These are phyloP conservation scores for Colletotrichum eremochloae DNA, from an alignment of 2,329 filamentous ascomycete species.

Conservation along the genomic window DNA sequence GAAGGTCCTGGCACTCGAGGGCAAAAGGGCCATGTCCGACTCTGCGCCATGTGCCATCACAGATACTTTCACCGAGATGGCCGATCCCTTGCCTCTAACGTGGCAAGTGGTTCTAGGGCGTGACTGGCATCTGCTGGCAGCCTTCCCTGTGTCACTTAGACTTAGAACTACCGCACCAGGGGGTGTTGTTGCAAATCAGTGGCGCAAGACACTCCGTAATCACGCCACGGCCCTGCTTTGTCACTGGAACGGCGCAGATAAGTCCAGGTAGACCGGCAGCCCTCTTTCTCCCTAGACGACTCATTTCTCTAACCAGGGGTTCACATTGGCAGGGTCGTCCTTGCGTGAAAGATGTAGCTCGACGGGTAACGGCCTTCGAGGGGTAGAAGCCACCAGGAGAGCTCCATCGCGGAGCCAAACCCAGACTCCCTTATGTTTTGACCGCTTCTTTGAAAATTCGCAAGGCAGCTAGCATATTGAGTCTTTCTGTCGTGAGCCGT, in stretches of 20 bases:
- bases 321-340: conserved; percentile 1
- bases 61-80: conserved; percentile 5
- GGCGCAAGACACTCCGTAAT: conserved; percentile 2
- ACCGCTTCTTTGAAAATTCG: conserved; percentile 36
- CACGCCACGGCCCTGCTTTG: background rate
- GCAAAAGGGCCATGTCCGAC: background rate
- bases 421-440: background rate
- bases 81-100: background rate
- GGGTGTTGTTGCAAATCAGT: conserved; percentile 5
- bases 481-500: conserved; percentile 11
- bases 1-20: background rate
- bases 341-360: background rate
- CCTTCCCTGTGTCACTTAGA: conserved; percentile 26
- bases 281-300: background rate
- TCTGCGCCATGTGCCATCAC: background rate
- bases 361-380: background rate
- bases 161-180: conserved; percentile 9
- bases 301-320: background rate
- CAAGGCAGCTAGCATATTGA: conserved; percentile 30
- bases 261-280: background rate
- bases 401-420: background rate
- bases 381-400: background rate
- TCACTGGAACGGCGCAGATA: background rate
- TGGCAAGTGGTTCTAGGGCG: background rate
- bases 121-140: conserved; percentile 22